Percentiles rank a stretch among this genome's conserved stretches.
Conservation (phyloP, 2,329 filamentous ascomycete species). For the Xylariaceae sp. region DNA sequence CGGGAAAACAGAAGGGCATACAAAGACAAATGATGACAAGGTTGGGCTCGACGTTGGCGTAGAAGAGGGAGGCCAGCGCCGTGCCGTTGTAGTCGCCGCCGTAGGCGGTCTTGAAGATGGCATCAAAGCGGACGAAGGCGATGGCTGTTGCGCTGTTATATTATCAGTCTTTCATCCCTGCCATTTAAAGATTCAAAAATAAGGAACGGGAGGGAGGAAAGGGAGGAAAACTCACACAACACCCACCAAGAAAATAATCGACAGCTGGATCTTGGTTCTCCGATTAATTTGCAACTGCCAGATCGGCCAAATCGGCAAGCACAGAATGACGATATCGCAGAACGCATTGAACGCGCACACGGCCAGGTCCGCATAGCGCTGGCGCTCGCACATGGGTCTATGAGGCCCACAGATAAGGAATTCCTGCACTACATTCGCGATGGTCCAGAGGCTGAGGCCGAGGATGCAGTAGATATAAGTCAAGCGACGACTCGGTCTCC, state of each 20-base stretch:
- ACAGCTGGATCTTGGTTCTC: conserved; percentile 38
- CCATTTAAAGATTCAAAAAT: neutral
- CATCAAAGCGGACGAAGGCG: conserved; percentile 13
- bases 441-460: conserved; percentile 17
- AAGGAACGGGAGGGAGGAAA: neutral
- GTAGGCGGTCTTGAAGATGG: conserved; percentile 12
- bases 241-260: conserved; percentile 40
- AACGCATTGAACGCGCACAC: conserved; percentile 39
- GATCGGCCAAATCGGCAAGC: conserved; percentile 43
- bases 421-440: conserved; percentile 14
- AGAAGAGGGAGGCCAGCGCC: conserved; percentile 5
- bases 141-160: conserved; percentile 6
- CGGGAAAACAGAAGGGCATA: conserved; percentile 26
- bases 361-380: conserved; percentile 29
- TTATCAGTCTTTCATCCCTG: too few species aligned
- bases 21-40: conserved; percentile 39
- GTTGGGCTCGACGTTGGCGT: conserved; percentile 35
- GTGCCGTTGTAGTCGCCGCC: conserved; percentile 9
- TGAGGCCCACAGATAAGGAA: conserved; percentile 19
- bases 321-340: conserved; percentile 42
- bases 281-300: conserved; percentile 40
- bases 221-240: conserved; percentile 35
- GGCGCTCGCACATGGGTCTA: conserved; percentile 19
- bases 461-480: conserved; percentile 22
- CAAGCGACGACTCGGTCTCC: neutral